Conservation (phyloP, 2,329 filamentous ascomycete species). For the Penicillium italicum region DNA sequence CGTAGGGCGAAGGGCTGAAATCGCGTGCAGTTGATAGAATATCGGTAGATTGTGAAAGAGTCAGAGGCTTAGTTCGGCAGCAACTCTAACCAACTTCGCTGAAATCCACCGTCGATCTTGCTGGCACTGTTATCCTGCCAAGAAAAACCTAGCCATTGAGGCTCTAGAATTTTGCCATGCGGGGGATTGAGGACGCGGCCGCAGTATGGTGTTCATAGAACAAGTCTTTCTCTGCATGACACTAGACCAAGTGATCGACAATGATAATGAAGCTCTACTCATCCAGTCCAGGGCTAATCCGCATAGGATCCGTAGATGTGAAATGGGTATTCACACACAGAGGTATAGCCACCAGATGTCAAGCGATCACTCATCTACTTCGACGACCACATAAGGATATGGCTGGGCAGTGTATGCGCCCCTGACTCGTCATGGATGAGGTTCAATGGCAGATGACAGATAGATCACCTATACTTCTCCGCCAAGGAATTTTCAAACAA, state of each 20-base stretch:
- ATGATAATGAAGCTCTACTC: slow-evolving; percentile 9
- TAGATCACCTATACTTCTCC: background rate
- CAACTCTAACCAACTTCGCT: background rate
- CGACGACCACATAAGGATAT: background rate
- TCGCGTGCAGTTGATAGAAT: slow-evolving; percentile 2
- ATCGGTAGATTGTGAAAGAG: background rate
- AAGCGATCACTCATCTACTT: background rate
- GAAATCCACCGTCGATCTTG: slow-evolving; percentile 2
- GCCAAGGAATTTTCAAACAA: background rate
- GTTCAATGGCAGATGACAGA: background rate
- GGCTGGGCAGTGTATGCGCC: background rate
- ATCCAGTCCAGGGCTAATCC: background rate
- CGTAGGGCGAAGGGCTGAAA: background rate
- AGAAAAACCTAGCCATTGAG: background rate
- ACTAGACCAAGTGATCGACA: slow-evolving; percentile 6
- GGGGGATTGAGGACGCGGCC: slow-evolving; percentile 1
- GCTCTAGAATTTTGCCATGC: background rate
- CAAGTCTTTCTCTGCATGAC: background rate
- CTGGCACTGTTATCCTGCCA: slow-evolving; percentile 1
- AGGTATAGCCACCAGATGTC: background rate
- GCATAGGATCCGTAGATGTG: background rate
- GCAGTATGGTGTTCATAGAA: background rate
- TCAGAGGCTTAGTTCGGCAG: background rate
- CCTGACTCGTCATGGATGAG: slow-evolving; percentile 2
- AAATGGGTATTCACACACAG: background rate